These are phyloP conservation scores for Aspergillus funiculosus DNA, from an alignment of 495 filamentous ascomycete genomes.

Conservation along the genomic window DNA sequence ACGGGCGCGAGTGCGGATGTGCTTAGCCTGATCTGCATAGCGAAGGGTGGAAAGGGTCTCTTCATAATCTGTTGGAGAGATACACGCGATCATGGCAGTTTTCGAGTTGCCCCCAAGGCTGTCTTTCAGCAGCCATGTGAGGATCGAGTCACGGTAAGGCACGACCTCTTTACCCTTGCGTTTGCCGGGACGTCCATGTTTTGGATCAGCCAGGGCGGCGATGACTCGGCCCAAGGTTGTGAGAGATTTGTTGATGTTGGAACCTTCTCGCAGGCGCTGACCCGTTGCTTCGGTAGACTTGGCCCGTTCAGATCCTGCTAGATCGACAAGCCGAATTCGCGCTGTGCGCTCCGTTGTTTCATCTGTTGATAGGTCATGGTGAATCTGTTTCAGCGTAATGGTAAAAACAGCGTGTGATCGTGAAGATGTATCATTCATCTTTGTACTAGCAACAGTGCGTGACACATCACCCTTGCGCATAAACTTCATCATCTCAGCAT, in stretches of 20 bases:
- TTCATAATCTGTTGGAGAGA: slow-evolving; percentile 91
- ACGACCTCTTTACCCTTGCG: slow-evolving; percentile 65
- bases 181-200: slow-evolving; percentile 46
- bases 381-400: slow-evolving; percentile 94
- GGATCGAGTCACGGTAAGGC: slow-evolving; percentile 90
- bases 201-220: slow-evolving; percentile 87
- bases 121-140: slow-evolving; percentile 98
- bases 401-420: slow-evolving; percentile 97
- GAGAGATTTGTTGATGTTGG: slow-evolving; percentile 97
- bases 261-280: slow-evolving; percentile 81
- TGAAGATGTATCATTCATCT: slow-evolving; percentile 98
- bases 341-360: slow-evolving; percentile 91
- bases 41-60: slow-evolving; percentile 93
- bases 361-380: slow-evolving; percentile 88
- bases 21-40: slow-evolving; percentile 96
- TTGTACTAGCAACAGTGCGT: slow-evolving; percentile 90
- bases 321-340: slow-evolving; percentile 90
- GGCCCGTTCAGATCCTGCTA: slow-evolving; percentile 91
- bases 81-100: slow-evolving; percentile 98
- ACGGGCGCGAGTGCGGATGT: slow-evolving; percentile 91
- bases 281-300: slow-evolving; percentile 95
- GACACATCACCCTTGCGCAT: slow-evolving; percentile 87
- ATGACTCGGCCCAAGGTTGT: slow-evolving; percentile 95
- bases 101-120: slow-evolving; percentile 92
- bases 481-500: slow-evolving; percentile 74